These are phyloP conservation scores for Cucurbita moschata DNA, from an alignment of 306 rosid species.

Conservation along the genomic window DNA sequence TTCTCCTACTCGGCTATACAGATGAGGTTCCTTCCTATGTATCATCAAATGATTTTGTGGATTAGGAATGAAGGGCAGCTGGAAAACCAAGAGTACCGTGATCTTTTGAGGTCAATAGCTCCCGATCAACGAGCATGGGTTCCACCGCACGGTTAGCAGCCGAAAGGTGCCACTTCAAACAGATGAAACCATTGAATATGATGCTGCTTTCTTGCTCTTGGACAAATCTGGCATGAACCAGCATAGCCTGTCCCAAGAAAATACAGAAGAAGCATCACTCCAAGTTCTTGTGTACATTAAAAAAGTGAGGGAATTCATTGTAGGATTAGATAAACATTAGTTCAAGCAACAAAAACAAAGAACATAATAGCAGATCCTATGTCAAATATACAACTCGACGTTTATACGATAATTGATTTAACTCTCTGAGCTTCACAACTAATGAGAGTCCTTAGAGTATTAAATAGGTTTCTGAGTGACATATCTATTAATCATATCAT, in stretches of 20 bases:
- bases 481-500: not conserved
- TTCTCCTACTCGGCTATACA: constrained; percentile 55
- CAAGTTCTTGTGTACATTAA: constrained; percentile 5
- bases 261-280: not conserved
- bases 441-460: not conserved
- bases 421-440: not conserved
- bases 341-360: constrained; percentile 4
- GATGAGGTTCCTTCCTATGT: constrained; percentile 78
- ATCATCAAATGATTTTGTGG: constrained; percentile 69
- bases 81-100: constrained; percentile 42
- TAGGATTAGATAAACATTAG: constrained; percentile 13
- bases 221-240: not conserved
- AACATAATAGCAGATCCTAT: not conserved
- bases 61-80: constrained; percentile 44
- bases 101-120: constrained; percentile 31
- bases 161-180: constrained; percentile 20
- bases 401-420: not conserved
- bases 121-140: constrained; percentile 39
- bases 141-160: constrained; percentile 75
- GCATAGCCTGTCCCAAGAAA: not conserved
- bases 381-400: not conserved
- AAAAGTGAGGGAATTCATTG: constrained; percentile 20
- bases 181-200: not conserved
- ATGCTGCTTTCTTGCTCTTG: constrained; percentile 1
- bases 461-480: not conserved